Evolutionary conservation across 2,329 filamentous ascomycete species (phyloP), one percentile per base, ranked within the genome.

Genomic region (Epichloe typhina): DNA sequence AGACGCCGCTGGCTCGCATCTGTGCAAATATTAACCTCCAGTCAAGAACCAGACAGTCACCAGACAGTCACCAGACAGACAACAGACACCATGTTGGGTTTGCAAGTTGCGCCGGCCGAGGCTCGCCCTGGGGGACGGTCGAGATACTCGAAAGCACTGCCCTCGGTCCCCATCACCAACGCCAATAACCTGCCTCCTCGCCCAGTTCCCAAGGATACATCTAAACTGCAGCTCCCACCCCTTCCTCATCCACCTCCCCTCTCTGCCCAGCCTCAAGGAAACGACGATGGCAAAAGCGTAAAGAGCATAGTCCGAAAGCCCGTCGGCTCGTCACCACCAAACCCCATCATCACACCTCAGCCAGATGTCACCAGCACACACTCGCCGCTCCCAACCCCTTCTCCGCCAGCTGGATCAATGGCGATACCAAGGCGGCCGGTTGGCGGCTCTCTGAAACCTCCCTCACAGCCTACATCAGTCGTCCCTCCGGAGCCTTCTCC

Each of bases 141-240:
- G 57, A 75, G 76, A 62, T 77, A 76, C 65, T 79, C 76, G 60
- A 80, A 80, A 65, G 76, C 75, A 36, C 66, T 80, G 55, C 77
- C 76, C 36, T 66, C 69, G 50, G 72, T 74, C 59, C 74, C 76
- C 49, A 56, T 55, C 49, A 51, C 53, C 46, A 50, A 58, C 49
- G 50, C 50, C 37, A 48, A 51, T 41, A 54, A 48, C 23, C 55
- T 58, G 37, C 50, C 54, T 31, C 57, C 54, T 21, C 56, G 57
- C 13, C 55, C 57, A 47, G 52, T 52, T 23, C 49, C 55, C 44
- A 62, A 57, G 53, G 57, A 58, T 43, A 51, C 61, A 38, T 57
- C 57, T 35, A 52, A 58, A 26, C 56, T 58, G 33, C 43, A 47
- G 13, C 57, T 58, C 35, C 54, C 48, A 35, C 45, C 54, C 15